Base-by-base conservation (phyloP, 1,284 basidiomycete genomes). In the Meira miltonrushii region DNA sequence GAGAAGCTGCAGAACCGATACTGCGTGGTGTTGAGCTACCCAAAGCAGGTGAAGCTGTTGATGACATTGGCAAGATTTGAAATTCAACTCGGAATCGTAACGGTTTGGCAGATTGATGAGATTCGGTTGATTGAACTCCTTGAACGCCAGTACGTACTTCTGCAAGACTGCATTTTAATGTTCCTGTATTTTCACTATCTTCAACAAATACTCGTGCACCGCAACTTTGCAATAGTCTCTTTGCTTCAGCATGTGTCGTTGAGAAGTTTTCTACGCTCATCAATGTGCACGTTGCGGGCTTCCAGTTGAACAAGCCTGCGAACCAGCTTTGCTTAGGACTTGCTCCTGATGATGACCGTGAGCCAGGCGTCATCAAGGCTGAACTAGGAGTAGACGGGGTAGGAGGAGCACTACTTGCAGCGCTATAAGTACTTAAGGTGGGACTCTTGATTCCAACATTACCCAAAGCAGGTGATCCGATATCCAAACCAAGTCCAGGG, bases 261-360 rank as follows among this genome's bases (percentile, higher is more conserved):
- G 80, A 77, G 49, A 87, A 79, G 64, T 86, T 87, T 83, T 72
- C 68, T 15, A 61, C 63, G 23, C 72, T 72, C 67, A 72, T 67
- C 54, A 77, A 67, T 19, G 64, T 67, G 77, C 86, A 86, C 13
- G 82, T 83, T 15, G 84, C 81, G 0, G 89, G 86, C 72, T 87
- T 90, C 82, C 90, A 87, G 74, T 86, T 88, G 84, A 96, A 94
- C 49, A 95, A 83, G 64, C 87, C 88, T 55, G 86, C 85, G 67
- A 97, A 86, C 93, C 93, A 96, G 59, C 85, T 86, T 51, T 88
- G 85, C 77, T 87, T 88, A 64, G 72, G 37, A 55, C 61, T 40
- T 51, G 43, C 52, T n/a, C 25, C 25, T n/a, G 25, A 23, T 21
- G 46, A 48, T 33, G 28, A 33, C 28, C 28, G 28, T 33, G 28